These are phyloP conservation scores for Zygosaccharomyces bisporus DNA, from an alignment of 805 yeast genomes.

Conservation along the genomic window DNA sequence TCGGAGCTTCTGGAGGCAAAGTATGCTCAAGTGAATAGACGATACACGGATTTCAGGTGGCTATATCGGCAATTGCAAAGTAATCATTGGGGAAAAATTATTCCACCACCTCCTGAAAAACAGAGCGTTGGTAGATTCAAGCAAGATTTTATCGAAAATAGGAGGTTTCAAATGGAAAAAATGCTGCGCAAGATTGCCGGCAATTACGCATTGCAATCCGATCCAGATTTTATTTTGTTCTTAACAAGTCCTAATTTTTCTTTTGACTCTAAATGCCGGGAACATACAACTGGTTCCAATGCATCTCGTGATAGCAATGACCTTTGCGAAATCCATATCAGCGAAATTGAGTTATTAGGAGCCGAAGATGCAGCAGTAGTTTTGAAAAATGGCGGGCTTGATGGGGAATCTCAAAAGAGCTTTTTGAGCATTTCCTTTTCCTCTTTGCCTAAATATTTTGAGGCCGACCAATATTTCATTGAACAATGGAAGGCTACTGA, in stretches of 20 bases:
- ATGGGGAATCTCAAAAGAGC: slow-evolving; percentile 58
- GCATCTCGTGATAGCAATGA: slow-evolving; percentile 44
- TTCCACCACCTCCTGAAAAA: slow-evolving; percentile 96
- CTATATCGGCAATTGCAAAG: slow-evolving; percentile 80
- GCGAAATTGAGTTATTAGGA: slow-evolving; percentile 34
- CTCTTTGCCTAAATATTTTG: slow-evolving; percentile 62
- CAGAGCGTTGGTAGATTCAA: slow-evolving; percentile 90
- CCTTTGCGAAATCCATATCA: slow-evolving; percentile 35
- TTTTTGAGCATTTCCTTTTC: slow-evolving; percentile 65
- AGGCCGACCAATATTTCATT: slow-evolving; percentile 73
- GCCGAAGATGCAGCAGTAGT: slow-evolving; percentile 32
- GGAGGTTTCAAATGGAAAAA: slow-evolving; percentile 77
- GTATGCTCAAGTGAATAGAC: slow-evolving; percentile 63
- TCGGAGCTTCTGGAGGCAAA: slow-evolving; percentile 39
- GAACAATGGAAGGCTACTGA: slow-evolving; percentile 68
- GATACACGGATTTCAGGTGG: slow-evolving; percentile 94
- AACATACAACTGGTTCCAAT: slow-evolving; percentile 51
- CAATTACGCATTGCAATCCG: slow-evolving; percentile 55
- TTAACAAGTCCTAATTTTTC: slow-evolving; percentile 68
- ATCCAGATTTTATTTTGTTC: slow-evolving; percentile 74
- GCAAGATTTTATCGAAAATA: slow-evolving; percentile 80
- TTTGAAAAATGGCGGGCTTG: slow-evolving; percentile 33
- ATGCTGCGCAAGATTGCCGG: slow-evolving; percentile 75
- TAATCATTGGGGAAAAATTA: slow-evolving; percentile 83
- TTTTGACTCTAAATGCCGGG: slow-evolving; percentile 67